Base-by-base conservation (phyloP, 129 eudicot species). In the Chrysanthemum makinoi region DNA sequence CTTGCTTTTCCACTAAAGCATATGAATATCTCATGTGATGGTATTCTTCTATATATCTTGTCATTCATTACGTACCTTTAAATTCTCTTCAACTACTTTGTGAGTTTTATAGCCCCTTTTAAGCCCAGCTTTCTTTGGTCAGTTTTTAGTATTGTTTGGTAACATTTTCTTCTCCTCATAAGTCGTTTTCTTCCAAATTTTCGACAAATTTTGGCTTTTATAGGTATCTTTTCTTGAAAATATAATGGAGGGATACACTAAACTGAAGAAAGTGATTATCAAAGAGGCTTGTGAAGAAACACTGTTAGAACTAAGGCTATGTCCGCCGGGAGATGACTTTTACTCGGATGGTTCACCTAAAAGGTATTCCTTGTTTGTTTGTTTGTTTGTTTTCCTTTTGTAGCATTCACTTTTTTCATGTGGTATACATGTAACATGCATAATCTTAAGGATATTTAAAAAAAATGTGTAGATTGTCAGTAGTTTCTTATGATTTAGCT, bases 291-390 rank as follows among this genome's bases (percentile, higher is more conserved):
- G 77, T 70, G 85, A 84, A 20, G 82, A 86, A 19, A 83, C 78
- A 68, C 76, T 77, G 74, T 80, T 87, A 63, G 89, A 87, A 64
- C 87, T 87, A 16, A 87, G 84, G 75, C 81, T 87, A 59, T 85
- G 85, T 46, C 88, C 86, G 58, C 93, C 93, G 0, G 86, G 91
- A 56, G 91, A 85, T 55, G 81, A 16, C 39, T 33, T 44, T 55
- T 70, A 71, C 59, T 70, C 77, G 60, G 51, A 62, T 56, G 52
- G 19, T 79, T 81, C 89, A 30, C 72, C 77, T 39, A 86, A 77
- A 86, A 84, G 92, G 92, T 87, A 68, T 61, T 35, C 51, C 52
- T 9, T 24, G 26, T 52, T 39, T 39, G 46, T 35, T 39, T 39
- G 46, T 35, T 26, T 26, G 28, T 4, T 39, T 39, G 43, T 39